Percentiles rank a stretch among this genome's conserved stretches.
These are phyloP conservation scores for Penicillium vulpinum DNA, from an alignment of 2,329 filamentous ascomycete genomes.

Conservation along the genomic window DNA sequence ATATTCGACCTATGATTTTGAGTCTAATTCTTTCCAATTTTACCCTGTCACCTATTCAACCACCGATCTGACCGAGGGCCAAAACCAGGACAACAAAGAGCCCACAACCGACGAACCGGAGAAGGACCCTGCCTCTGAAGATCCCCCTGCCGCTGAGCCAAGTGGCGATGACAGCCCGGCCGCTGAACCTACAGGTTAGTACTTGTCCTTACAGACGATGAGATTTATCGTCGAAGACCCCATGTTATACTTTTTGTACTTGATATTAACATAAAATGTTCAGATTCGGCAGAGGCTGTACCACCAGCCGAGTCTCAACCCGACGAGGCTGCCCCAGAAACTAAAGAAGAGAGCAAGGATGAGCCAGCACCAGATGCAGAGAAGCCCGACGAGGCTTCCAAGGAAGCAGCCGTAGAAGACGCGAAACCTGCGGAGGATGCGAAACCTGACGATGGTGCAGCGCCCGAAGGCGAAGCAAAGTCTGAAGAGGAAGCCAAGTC, in stretches of 20 bases:
- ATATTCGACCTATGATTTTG: slow-evolving; percentile 47
- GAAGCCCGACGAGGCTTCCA: slow-evolving; percentile 10
- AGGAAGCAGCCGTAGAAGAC: slow-evolving; percentile 20
- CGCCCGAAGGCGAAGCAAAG: slow-evolving; percentile 14
- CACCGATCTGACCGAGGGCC: slow-evolving; percentile 37
- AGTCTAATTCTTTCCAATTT: slow-evolving; percentile 39
- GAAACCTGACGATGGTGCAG: slow-evolving; percentile 10
- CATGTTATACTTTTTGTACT: background rate
- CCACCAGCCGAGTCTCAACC: slow-evolving; percentile 24
- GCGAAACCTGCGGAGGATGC: slow-evolving; percentile 7
- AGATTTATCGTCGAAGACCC: background rate
- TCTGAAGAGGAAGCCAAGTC: slow-evolving; percentile 12
- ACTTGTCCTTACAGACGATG: background rate
- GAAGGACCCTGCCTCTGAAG: slow-evolving; percentile 28
- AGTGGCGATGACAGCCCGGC: slow-evolving; percentile 27
- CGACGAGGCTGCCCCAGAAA: slow-evolving; percentile 24
- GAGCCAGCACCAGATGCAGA: slow-evolving; percentile 20
- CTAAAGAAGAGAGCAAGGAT: slow-evolving; percentile 25
- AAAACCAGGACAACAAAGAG: slow-evolving; percentile 40
- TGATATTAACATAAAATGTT: slow-evolving; percentile 14
- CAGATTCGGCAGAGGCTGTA: slow-evolving; percentile 31
- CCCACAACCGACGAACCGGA: slow-evolving; percentile 31
- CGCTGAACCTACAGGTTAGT: slow-evolving; percentile 35
- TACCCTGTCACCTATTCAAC: slow-evolving; percentile 37
- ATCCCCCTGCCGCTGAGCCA: slow-evolving; percentile 23